phyloP scores from a whole-genome alignment of 2,329 filamentous ascomycete species.

The Macrophomina phaseolina region DNA sequence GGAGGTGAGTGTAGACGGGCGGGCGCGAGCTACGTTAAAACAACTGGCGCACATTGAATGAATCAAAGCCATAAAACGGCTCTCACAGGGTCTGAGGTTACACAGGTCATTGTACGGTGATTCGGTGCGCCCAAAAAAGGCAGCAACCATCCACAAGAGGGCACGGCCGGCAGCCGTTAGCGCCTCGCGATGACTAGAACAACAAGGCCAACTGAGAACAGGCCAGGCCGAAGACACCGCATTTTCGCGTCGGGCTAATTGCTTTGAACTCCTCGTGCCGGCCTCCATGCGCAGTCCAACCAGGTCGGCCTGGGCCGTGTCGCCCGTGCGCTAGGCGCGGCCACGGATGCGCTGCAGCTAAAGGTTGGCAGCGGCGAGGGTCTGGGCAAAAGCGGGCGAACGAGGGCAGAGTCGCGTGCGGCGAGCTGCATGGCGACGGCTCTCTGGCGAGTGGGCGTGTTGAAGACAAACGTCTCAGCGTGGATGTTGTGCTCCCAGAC shows the following conservation, averaged over 20 bases:
- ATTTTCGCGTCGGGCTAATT: background rate
- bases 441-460: background rate
- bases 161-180: background rate
- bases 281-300: background rate
- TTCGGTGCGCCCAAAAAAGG: background rate
- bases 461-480: background rate
- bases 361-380: background rate
- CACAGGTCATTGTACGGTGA: constrained; percentile 2
- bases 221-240: background rate
- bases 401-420: constrained; percentile 1
- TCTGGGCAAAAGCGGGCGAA: background rate
- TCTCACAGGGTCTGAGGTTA: constrained; percentile 17
- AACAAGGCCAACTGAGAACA: background rate
- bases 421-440: constrained; percentile 6
- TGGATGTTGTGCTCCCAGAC: background rate
- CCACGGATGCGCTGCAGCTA: background rate
- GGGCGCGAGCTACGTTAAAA: constrained; percentile 2
- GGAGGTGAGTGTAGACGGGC: constrained; percentile 7
- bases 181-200: background rate
- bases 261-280: background rate
- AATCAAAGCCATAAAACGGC: background rate
- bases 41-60: background rate
- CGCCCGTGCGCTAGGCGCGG: background rate
- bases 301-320: background rate
- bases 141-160: background rate